Evolutionary conservation across 768 basidiomycete species (phyloP).

Genomic region (Phaeotremella fagi): DNA sequence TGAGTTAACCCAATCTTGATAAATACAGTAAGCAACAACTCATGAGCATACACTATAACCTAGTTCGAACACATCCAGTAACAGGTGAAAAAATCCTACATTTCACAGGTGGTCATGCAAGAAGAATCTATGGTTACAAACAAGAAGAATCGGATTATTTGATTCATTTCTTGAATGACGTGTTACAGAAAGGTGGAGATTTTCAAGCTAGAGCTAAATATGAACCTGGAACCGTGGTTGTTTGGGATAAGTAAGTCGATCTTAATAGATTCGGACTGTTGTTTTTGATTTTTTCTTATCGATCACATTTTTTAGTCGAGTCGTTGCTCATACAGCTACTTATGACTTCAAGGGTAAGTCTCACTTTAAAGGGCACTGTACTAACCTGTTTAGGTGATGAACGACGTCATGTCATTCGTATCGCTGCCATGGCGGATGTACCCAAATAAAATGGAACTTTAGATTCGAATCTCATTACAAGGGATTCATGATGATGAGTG

Average conservation of each 20-base stretch:
- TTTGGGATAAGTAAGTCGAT: slow-evolving; percentile 52
- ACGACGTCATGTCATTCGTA: slow-evolving; percentile 53
- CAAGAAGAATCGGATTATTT: slow-evolving; percentile 17
- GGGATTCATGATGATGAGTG: too few species aligned
- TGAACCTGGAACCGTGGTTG: slow-evolving; percentile 57
- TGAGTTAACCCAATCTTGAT: background rate
- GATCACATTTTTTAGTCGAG: background rate
- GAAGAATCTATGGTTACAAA: slow-evolving; percentile 20
- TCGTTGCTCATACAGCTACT: slow-evolving; percentile 1
- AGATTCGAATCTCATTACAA: too few species aligned
- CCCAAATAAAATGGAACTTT: too few species aligned
- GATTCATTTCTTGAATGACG: slow-evolving; percentile 14
- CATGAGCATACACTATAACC: too few species aligned
- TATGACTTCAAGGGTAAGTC: background rate
- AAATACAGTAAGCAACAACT: too few species aligned
- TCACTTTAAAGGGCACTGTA: background rate
- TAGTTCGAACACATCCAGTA: slow-evolving; percentile 60
- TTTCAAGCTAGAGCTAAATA: slow-evolving; percentile 53
- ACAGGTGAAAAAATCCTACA: slow-evolving; percentile 58
- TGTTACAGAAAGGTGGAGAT: slow-evolving; percentile 15
- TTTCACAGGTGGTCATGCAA: background rate
- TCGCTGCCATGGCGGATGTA: slow-evolving; percentile 56
- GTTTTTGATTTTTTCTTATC: slow-evolving; percentile 55
- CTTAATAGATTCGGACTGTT: too few species aligned
- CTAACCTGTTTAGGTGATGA: slow-evolving; percentile 22